Evolutionary conservation across 2,329 filamentous ascomycete species (phyloP).

Genomic region (Orbilia ellipsospora): DNA sequence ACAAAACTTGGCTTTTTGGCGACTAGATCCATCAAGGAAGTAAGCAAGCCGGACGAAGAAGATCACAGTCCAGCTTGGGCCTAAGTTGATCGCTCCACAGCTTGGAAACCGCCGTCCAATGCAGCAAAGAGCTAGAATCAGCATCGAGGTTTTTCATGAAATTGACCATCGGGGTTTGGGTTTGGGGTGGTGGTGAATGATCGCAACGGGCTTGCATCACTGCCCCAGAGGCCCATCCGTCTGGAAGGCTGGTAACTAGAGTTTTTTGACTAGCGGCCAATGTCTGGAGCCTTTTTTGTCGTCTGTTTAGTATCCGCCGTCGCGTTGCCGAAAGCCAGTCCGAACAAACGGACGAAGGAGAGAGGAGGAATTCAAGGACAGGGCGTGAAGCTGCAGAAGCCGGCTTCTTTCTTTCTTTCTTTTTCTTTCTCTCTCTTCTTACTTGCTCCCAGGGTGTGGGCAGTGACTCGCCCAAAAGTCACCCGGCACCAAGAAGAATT

Average conservation of each 20-base stretch:
- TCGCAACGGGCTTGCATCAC: constrained; percentile 53
- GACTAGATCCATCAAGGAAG: constrained; percentile 51
- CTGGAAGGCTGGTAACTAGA: constrained; percentile 2
- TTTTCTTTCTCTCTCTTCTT: no score
- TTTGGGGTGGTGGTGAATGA: constrained; percentile 27
- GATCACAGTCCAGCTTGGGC: constrained; percentile 41
- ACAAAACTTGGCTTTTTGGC: constrained; percentile 37
- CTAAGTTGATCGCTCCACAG: constrained; percentile 26
- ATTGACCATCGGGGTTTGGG: constrained; percentile 1
- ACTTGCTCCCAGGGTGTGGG: constrained; percentile 25
- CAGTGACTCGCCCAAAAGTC: constrained; percentile 21
- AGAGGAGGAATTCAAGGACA: constrained; percentile 29
- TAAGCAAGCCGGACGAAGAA: constrained; percentile 41
- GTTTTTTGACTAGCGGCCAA: neutral
- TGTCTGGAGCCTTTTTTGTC: neutral
- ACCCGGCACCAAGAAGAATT: constrained; percentile 28
- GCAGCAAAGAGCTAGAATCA: constrained; percentile 6
- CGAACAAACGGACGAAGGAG: constrained; percentile 5
- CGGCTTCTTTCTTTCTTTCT: neutral
- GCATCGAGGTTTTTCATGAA: no score
- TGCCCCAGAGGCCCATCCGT: constrained; percentile 22
- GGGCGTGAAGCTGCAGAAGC: constrained; percentile 48
- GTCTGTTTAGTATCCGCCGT: constrained; percentile 46
- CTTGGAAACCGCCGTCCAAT: constrained; percentile 43
- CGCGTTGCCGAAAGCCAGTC: constrained; percentile 51